These are phyloP conservation scores for Malassezia globosa DNA, from an alignment of 1,284 basidiomycete genomes.

Conservation along the genomic window DNA sequence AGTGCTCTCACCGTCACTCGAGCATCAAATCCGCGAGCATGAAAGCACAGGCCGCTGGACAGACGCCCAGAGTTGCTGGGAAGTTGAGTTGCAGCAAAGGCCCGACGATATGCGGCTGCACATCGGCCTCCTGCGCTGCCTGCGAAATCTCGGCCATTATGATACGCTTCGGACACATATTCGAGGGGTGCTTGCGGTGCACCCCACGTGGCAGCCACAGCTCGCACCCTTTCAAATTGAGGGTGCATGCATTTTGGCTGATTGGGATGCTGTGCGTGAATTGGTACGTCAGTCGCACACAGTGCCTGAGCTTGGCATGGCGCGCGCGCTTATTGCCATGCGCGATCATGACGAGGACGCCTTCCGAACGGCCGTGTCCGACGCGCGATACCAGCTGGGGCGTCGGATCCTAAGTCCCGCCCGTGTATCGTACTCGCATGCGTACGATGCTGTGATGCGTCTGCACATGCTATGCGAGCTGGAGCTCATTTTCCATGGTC, in stretches of 20 bases:
- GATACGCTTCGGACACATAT: slow-evolving; percentile 94
- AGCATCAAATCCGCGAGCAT: slow-evolving; percentile 95
- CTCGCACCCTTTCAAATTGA: slow-evolving; percentile 80
- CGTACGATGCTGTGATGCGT: slow-evolving; percentile 75
- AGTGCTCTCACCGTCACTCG: slow-evolving; percentile 77
- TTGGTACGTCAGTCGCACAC: slow-evolving; percentile 50
- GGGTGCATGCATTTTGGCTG: slow-evolving; percentile 87
- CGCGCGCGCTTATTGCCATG: slow-evolving; percentile 70
- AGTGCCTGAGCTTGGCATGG: slow-evolving; percentile 63
- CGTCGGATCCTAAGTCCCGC: slow-evolving; percentile 69
- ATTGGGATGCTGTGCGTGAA: slow-evolving; percentile 59
- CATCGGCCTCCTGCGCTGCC: slow-evolving; percentile 75
- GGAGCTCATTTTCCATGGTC: slow-evolving; percentile 53
- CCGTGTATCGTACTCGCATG: slow-evolving; percentile 61
- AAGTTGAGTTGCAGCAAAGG: slow-evolving; percentile 80
- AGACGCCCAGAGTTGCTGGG: slow-evolving; percentile 98
- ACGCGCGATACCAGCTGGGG: slow-evolving; percentile 68
- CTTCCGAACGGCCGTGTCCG: slow-evolving; percentile 51
- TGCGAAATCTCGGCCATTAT: slow-evolving; percentile 91
- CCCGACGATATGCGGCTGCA: slow-evolving; percentile 82
- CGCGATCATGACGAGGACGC: slow-evolving; percentile 50
- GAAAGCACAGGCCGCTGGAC: slow-evolving; percentile 97
- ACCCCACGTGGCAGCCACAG: slow-evolving; percentile 70
- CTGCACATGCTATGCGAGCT: slow-evolving; percentile 82
- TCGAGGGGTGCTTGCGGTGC: slow-evolving; percentile 70